Evolutionary conservation across 164 flowering plant genomes (phyloP).

Genomic region (Magnolia kwangsiensis): DNA sequence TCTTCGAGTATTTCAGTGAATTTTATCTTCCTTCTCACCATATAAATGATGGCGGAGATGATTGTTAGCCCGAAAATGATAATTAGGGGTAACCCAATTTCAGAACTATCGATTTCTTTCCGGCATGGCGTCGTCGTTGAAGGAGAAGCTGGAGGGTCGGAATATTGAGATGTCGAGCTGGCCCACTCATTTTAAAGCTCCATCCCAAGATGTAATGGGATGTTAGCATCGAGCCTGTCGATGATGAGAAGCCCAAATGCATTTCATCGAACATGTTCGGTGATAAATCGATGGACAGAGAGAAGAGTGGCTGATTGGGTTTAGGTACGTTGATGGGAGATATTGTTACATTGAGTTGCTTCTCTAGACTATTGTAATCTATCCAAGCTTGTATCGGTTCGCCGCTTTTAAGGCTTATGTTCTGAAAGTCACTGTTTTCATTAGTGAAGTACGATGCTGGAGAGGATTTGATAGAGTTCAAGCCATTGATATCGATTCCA

Average conservation of each 20-base stretch:
- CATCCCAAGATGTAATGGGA: slow-evolving; percentile 58
- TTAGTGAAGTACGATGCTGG: slow-evolving; percentile 17
- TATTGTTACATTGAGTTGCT: slow-evolving; percentile 23
- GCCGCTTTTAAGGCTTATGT: slow-evolving; percentile 17
- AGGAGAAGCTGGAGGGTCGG: slow-evolving; percentile 44
- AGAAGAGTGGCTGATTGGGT: slow-evolving; percentile 44
- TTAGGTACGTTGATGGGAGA: slow-evolving; percentile 24
- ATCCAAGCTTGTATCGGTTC: slow-evolving; percentile 23
- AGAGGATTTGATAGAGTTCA: slow-evolving; percentile 8
- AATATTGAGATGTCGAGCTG: slow-evolving; percentile 32
- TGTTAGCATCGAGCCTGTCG: slow-evolving; percentile 57
- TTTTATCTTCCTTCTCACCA: slow-evolving; percentile 5
- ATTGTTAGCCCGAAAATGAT: neutral
- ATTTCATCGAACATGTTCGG: slow-evolving; percentile 37
- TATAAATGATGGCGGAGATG: neutral
- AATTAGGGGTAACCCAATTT: slow-evolving; percentile 10
- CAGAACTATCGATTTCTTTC: slow-evolving; percentile 8
- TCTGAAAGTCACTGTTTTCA: neutral
- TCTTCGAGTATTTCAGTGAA: slow-evolving; percentile 17
- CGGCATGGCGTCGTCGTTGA: neutral
- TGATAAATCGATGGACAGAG: slow-evolving; percentile 40
- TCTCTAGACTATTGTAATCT: slow-evolving; percentile 14
- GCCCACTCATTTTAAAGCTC: slow-evolving; percentile 52
- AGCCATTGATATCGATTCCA: slow-evolving; percentile 22
- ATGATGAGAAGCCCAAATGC: slow-evolving; percentile 65